Evolutionary conservation across 306 rosid genomes (phyloP).

Genomic region (Pyrus pyrifolia): DNA sequence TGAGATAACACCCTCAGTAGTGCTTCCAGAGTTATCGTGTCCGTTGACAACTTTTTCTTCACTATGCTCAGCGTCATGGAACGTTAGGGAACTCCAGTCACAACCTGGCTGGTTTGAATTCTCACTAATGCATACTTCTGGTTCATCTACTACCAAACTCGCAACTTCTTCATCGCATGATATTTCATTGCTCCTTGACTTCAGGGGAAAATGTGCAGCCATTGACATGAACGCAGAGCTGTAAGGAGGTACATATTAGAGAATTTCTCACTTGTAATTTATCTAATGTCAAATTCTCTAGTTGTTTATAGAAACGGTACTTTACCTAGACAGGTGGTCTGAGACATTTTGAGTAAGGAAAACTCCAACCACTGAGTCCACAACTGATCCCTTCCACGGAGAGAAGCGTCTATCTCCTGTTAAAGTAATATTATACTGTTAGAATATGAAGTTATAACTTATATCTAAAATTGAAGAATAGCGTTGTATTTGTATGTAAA

Average conservation of each 20-base stretch:
- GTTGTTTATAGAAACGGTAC: not conserved
- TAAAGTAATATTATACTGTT: slow-evolving; percentile 21
- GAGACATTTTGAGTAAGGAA: slow-evolving; percentile 97
- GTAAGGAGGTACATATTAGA: slow-evolving; percentile 25
- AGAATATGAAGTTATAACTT: not conserved
- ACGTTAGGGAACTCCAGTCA: slow-evolving; percentile 21
- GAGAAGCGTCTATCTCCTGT: slow-evolving; percentile 98
- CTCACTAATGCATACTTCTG: slow-evolving; percentile 37
- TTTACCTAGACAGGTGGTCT: slow-evolving; percentile 96
- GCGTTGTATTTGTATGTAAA: not conserved
- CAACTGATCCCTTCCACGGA: slow-evolving; percentile 94
- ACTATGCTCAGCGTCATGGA: slow-evolving; percentile 19
- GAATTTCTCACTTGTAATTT: not conserved
- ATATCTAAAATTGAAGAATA: not conserved
- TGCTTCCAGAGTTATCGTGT: slow-evolving; percentile 25
- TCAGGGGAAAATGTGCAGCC: slow-evolving; percentile 74
- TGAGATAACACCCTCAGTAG: slow-evolving; percentile 20
- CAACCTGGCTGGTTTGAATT: slow-evolving; percentile 19
- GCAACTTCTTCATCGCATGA: slow-evolving; percentile 21
- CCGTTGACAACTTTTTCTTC: slow-evolving; percentile 24
- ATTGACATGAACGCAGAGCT: slow-evolving; percentile 98
- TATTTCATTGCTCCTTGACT: slow-evolving; percentile 24
- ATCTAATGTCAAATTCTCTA: slow-evolving; percentile 2
- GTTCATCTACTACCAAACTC: slow-evolving; percentile 22
- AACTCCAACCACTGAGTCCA: slow-evolving; percentile 97